Evolutionary conservation across 257 asterid genomes (phyloP).

Genomic region (Fraxinus cuspidata): DNA sequence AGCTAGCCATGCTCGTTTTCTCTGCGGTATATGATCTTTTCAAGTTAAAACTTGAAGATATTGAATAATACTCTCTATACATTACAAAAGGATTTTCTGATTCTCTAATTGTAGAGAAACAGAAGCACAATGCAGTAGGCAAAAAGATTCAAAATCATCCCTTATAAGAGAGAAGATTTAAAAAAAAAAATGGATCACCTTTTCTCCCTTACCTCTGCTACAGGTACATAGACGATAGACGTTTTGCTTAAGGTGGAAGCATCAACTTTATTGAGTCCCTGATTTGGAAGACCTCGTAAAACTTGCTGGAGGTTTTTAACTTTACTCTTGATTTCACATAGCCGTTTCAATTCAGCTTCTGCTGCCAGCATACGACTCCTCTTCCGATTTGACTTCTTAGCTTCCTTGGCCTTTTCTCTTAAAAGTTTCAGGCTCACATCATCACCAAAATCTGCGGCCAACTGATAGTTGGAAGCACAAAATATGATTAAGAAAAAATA

Average conservation of each 20-base stretch:
- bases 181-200: constrained; percentile 32
- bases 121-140: neutral
- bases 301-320: constrained; percentile 56
- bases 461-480: constrained; percentile 38
- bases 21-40: neutral
- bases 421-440: constrained; percentile 72
- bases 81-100: constrained; percentile 20
- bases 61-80: constrained; percentile 14
- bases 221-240: constrained; percentile 63
- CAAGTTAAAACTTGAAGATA: constrained; percentile 17
- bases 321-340: constrained; percentile 70
- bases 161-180: neutral
- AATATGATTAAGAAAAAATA: constrained; percentile 1
- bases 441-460: constrained; percentile 55
- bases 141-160: constrained; percentile 19
- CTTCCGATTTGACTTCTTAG: constrained; percentile 48
- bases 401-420: constrained; percentile 66
- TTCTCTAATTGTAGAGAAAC: constrained; percentile 38
- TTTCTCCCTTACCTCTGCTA: constrained; percentile 78
- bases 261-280: constrained; percentile 33
- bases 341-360: constrained; percentile 70
- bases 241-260: constrained; percentile 33
- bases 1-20: too few species aligned
- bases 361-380: constrained; percentile 41
- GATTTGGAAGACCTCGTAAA: constrained; percentile 46